Base-by-base conservation (phyloP, 2,329 filamentous ascomycete species). In the Ophiostoma triangulosporum region DNA sequence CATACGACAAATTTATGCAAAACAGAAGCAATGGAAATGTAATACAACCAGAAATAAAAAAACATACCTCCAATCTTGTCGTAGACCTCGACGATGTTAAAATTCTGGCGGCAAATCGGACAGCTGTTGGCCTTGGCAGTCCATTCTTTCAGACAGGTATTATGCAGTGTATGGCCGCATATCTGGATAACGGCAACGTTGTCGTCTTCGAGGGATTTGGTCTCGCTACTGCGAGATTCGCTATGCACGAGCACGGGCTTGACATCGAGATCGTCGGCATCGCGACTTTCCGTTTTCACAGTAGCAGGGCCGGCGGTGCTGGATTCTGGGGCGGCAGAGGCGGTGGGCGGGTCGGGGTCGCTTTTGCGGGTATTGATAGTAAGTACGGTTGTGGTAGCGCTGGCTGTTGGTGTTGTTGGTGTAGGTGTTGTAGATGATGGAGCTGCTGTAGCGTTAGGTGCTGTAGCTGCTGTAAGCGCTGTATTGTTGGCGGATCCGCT, bases 81-180 rank as follows among this genome's bases (percentile, higher is more conserved):
- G 67, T 85, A 85, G 57, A 98, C 82, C 65, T 93, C 82, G 60
- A 98, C 90, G 62, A 84, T 72, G 69, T 97, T 91, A 73, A 98
- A 97, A 58, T 78, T 81, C 62, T 88, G 86, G 61, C 93, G 86
- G 70, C 93, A 98, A 68, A 98, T 95, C 46, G 93, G 93, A 68
- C 93, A 98, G 66, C 90, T 96, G 70, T 97, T 98, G 59, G 93
- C 91, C 67, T 94, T 86, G 69, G 94, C 88, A 46, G 91, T 88
- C 93, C 93, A 98, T 61, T 89, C 88, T 62, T 86, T 85, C 61
- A 98, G 77, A 68, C 93, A 98, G 51, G 85, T 82, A 71, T 98
- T 84, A 71, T 98, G 93, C 61, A 98, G 75, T 61, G 90, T 79
- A 73, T 98, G 94, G 55, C 88, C 86, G 69, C 93, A 98, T 48